Conservation (phyloP, 352 stramenopile genomes). For the Phytophthora capsici region DNA sequence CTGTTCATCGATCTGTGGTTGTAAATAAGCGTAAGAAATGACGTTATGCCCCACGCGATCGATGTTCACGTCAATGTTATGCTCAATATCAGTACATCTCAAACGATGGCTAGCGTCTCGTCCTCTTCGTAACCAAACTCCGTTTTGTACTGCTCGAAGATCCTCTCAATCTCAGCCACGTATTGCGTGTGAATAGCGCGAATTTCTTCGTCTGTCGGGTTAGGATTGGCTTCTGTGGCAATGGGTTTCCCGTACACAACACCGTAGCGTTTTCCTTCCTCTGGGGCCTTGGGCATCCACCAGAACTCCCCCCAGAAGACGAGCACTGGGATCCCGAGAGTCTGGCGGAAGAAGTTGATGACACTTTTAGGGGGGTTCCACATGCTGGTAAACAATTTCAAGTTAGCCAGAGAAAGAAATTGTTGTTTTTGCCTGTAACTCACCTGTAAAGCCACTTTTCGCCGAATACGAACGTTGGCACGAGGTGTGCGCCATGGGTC, state of each 20-base stretch:
- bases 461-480: constrained; percentile 57
- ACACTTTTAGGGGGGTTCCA: constrained; percentile 62
- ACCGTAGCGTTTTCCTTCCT: constrained; percentile 62
- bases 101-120: constrained; percentile 67
- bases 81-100: background rate
- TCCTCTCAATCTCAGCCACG: constrained; percentile 56
- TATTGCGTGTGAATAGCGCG: constrained; percentile 54
- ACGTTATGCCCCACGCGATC: constrained; percentile 7
- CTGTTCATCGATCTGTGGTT: background rate
- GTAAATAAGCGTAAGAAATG: background rate
- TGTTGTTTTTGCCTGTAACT: constrained; percentile 1
- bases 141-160: constrained; percentile 71
- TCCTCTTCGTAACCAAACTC: constrained; percentile 70
- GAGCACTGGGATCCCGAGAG: constrained; percentile 66
- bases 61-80: too few species aligned
- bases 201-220: constrained; percentile 63
- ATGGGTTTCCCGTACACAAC: constrained; percentile 77
- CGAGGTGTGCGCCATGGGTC: constrained; percentile 48
- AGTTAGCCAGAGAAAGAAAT: background rate
- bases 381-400: constrained; percentile 32
- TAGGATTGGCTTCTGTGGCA: constrained; percentile 37
- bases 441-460: constrained; percentile 66
- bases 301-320: constrained; percentile 79
- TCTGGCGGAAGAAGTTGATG: constrained; percentile 58
- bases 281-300: constrained; percentile 60